Percentiles rank a stretch among this genome's conserved stretches.
Evolutionary conservation across 805 yeast species (phyloP).

Genomic region (Candida sakaeoensis): DNA sequence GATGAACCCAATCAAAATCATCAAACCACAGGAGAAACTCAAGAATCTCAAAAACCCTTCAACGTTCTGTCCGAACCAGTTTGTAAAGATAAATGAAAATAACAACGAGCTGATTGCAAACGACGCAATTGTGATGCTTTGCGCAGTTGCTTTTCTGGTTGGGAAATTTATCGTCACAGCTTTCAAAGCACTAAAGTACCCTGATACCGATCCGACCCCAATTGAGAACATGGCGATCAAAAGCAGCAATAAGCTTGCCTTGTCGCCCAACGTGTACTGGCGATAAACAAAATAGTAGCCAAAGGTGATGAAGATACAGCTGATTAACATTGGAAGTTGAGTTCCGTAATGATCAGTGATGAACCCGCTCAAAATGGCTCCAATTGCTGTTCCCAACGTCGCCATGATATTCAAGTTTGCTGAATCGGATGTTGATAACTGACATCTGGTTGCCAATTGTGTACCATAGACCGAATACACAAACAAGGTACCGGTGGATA

Average conservation of each 20-base stretch:
- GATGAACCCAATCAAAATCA: constrained; percentile 25
- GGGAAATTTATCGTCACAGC: constrained; percentile 33
- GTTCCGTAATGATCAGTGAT: constrained; percentile 32
- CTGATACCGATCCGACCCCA: constrained; percentile 31
- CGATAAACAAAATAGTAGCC: constrained; percentile 28
- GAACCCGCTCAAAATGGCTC: constrained; percentile 31
- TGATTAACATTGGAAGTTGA: constrained; percentile 28
- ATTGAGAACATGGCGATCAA: constrained; percentile 26
- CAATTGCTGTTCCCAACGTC: constrained; percentile 30
- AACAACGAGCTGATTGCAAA: constrained; percentile 33
- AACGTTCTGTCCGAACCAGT: constrained; percentile 20
- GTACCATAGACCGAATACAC: constrained; percentile 32
- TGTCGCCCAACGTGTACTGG: constrained; percentile 18
- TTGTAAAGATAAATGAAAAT: constrained; percentile 20
- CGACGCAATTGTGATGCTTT: constrained; percentile 33
- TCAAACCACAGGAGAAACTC: constrained; percentile 19
- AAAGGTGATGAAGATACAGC: constrained; percentile 19
- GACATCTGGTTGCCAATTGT: constrained; percentile 28
- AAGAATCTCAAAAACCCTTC: constrained; percentile 22
- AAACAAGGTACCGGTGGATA: constrained; percentile 32
- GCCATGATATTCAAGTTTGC: constrained; percentile 30
- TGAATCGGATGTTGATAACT: constrained; percentile 23
- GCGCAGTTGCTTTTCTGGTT: constrained; percentile 30
- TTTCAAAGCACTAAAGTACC: constrained; percentile 31
- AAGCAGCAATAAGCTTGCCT: constrained; percentile 14